Conservation (phyloP, 768 basidiomycete genomes). For the Austroboletus eburneus region DNA sequence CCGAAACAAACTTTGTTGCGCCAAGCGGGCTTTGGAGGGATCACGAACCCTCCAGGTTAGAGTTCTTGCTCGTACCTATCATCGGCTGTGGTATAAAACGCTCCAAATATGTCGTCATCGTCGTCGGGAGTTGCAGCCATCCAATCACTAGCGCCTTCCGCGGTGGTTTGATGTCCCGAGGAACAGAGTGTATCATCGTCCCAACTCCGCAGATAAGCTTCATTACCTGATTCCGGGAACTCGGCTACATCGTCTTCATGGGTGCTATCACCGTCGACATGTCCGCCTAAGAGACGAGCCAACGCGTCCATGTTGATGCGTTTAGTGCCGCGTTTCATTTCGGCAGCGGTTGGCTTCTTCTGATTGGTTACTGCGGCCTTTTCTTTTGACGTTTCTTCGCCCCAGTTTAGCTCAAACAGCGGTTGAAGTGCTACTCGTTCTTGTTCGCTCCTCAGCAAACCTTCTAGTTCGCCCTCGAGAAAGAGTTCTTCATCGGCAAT, state of each 20-base stretch:
- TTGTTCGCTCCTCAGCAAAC: slow-evolving; percentile 47
- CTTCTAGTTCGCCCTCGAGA: slow-evolving; percentile 62
- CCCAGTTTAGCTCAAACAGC: slow-evolving; percentile 37
- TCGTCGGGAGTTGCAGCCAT: slow-evolving; percentile 35
- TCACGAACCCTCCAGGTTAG: slow-evolving; percentile 8
- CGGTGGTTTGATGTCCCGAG: slow-evolving; percentile 7
- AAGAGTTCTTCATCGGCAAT: slow-evolving; percentile 74
- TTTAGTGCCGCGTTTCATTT: slow-evolving; percentile 31
- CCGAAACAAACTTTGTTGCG: neutral
- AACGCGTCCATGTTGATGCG: slow-evolving; percentile 58
- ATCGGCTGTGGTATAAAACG: slow-evolving; percentile 7
- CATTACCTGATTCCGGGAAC: slow-evolving; percentile 23
- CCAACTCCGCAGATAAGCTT: slow-evolving; percentile 11
- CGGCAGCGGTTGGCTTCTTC: slow-evolving; percentile 4
- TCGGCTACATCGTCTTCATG: slow-evolving; percentile 17
- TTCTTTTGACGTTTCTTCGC: slow-evolving; percentile 26
- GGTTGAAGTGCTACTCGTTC: slow-evolving; percentile 45
- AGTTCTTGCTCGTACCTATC: slow-evolving; percentile 32
- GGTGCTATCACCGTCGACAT: slow-evolving; percentile 18
- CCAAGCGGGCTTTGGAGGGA: slow-evolving; percentile 3
- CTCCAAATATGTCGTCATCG: slow-evolving; percentile 11
- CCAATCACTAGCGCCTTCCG: slow-evolving; percentile 41
- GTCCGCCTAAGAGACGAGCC: slow-evolving; percentile 42
- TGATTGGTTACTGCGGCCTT: slow-evolving; percentile 3
- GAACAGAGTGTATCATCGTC: slow-evolving; percentile 9